Base-by-base conservation (phyloP, 495 filamentous ascomycete genomes). In the Daldinia loculata region DNA sequence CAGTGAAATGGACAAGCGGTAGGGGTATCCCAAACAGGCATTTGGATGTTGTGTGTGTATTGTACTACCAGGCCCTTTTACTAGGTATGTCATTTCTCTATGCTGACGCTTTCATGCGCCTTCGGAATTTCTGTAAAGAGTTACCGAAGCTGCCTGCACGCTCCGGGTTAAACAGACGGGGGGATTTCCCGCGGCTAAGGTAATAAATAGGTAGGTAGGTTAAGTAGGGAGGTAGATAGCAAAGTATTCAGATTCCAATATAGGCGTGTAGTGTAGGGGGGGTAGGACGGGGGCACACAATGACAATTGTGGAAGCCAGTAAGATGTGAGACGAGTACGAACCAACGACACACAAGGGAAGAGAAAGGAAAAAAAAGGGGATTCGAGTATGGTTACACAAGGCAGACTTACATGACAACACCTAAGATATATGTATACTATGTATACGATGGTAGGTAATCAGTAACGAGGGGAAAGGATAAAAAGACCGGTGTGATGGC, bases 401-500 rank as follows among this genome's bases (percentile, higher is more conserved):
- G 26, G 14, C n/a, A 22, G 30, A 57, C 55, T 19, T 57, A 45
- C 15, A 61, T 34, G 56, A 32, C 3, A 24, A n/a, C 14, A 48
- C 43, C 43, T 48, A 48, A 48, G 43, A 24, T 24, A 57, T 30
- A 39, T 41, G 19, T 24, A 24, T 48, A 48, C 8, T 30, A 39
- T 41, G 19, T 24, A 24, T 48, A 48, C 8, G 19, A 48, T 24
- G 19, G 8, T 48, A 48, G 45, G 50, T 50, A 34, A 63, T 55
- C 48, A 48, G 38, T 56, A 52, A 27, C 14, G 48, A 17, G 56
- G 67, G n/a, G 17, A 11, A 24, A 48, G 17, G 17, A 6, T 48
- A 8, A 19, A 4, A 38, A 50, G 39, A 65, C 69, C 69, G 69
- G 69, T 72, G 69, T 72, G 64, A 61, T 65, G 61, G 61, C 70